phyloP scores from a whole-genome alignment of 148 eudicot genomes.

The Polygonum aviculare region DNA sequence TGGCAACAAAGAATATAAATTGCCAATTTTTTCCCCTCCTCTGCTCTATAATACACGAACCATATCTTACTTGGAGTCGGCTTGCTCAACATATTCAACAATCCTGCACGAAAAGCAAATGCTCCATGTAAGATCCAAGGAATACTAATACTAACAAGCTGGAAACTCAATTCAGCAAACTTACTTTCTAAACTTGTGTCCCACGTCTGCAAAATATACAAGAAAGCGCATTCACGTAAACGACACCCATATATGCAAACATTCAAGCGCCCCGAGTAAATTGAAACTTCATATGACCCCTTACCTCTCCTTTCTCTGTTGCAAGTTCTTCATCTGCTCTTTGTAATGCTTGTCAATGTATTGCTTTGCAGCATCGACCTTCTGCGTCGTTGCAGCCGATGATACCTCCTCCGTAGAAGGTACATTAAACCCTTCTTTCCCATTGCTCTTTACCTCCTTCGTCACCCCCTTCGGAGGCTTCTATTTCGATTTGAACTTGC shows the following conservation, averaged over 20 bases:
- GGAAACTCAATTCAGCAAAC: conserved; percentile 4
- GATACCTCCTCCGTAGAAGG: conserved; percentile 56
- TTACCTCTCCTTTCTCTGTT: conserved; percentile 87
- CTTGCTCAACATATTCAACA: conserved; percentile 30
- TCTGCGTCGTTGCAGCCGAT: conserved; percentile 88
- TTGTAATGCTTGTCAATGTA: conserved; percentile 95
- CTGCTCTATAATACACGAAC: no score
- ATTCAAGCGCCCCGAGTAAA: no score
- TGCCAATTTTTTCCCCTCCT: no score
- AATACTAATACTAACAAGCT: not conserved
- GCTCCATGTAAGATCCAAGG: not conserved
- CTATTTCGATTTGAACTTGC: conserved; percentile 42
- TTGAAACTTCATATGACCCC: not conserved
- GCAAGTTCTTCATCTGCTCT: conserved; percentile 87
- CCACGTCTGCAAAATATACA: no score
- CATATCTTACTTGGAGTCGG: conserved; percentile 24
- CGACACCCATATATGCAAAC: no score
- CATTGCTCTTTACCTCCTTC: conserved; percentile 42
- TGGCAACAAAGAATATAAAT: no score
- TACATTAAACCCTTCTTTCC: conserved; percentile 44
- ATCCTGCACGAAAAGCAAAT: conserved; percentile 18
- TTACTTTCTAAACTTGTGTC: conserved; percentile 27
- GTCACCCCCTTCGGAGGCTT: conserved; percentile 50
- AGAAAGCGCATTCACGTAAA: no score
- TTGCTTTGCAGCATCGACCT: conserved; percentile 91